A percentile compares a stretch with the other conserved stretches of the same genome.
Conservation (phyloP, 352 stramenopile species). For the Phytopythium oedochilum region DNA sequence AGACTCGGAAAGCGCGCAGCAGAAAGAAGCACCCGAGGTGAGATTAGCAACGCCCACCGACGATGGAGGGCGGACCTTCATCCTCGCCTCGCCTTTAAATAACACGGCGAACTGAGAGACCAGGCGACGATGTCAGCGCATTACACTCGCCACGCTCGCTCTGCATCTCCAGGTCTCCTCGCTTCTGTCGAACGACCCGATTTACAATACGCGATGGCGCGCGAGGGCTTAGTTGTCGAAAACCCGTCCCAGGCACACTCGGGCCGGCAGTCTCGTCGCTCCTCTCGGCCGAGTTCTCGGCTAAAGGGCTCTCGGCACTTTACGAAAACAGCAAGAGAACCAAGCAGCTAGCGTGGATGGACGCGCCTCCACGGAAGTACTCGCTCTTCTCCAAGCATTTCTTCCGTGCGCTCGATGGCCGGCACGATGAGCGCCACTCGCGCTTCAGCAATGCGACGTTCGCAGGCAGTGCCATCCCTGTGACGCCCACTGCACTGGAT, state of each 20-base stretch:
- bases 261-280: constrained; percentile 10
- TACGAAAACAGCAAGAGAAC: background rate
- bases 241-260: constrained; percentile 15
- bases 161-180: background rate
- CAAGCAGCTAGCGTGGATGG: constrained; percentile 10
- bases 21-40: background rate
- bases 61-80: background rate
- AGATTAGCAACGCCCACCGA: constrained; percentile 5
- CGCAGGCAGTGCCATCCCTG: background rate
- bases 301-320: background rate
- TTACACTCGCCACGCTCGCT: background rate
- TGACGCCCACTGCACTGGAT: constrained; percentile 4
- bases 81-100: background rate
- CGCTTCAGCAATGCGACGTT: constrained; percentile 19
- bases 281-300: background rate
- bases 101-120: background rate
- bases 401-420: constrained; percentile 9
- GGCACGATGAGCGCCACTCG: constrained; percentile 9
- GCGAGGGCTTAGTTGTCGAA: constrained; percentile 17
- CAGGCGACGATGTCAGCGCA: background rate
- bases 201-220: background rate
- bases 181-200: background rate
- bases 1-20: background rate
- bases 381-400: constrained; percentile 24
- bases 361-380: constrained; percentile 19